Evolutionary conservation across 306 rosid genomes (phyloP), one percentile per base, ranked within the genome.

Genomic region (Cicer bijugum): DNA sequence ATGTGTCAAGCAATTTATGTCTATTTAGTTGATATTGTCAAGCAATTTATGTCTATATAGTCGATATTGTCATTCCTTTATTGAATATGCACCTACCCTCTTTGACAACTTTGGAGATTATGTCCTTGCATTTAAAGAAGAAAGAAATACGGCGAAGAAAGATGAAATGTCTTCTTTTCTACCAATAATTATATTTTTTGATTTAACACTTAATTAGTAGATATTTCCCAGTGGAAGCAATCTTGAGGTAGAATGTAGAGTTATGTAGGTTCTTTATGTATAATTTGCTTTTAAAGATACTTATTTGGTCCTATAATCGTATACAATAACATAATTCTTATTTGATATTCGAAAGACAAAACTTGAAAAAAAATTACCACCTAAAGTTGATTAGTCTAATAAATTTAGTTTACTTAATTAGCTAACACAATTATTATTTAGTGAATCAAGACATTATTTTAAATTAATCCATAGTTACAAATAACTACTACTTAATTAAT

Each of bases 121-220:
- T 90, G 79, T 96, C 96, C 19, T 9, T 90, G 33, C 76, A 79
- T 1, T 10, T 60, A 1, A 84, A 82, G 82, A 90, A 84, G 86
- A 92, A 87, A 73, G 76, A 75, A 11, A 92, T 90, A 95, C 90
- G 95, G 98, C 51, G 81, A 70, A 84, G 96, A 77, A 96, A 92
- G 76, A 90, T 92, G 86, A 89, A 83, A 53, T 88, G 89, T 89
- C 77, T 92, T 80, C 88, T 90, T 12, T 87, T 20, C 88, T 71
- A 91, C 90, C 61, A 92, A 95, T 64, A 89, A 90, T 78, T 86
- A 88, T 82, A 90, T 92, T 10, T 95, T 92, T 11, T 23, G 96
- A 92, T 75, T 39, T 92, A 72, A 81, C 69, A 35, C 98, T 96
- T 44, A 73, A 83, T 33, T 88, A 87, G 90, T 96, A 92, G 72